Evolutionary conservation across 345 rosid species (phyloP).

Genomic region (Aegle marmelos): DNA sequence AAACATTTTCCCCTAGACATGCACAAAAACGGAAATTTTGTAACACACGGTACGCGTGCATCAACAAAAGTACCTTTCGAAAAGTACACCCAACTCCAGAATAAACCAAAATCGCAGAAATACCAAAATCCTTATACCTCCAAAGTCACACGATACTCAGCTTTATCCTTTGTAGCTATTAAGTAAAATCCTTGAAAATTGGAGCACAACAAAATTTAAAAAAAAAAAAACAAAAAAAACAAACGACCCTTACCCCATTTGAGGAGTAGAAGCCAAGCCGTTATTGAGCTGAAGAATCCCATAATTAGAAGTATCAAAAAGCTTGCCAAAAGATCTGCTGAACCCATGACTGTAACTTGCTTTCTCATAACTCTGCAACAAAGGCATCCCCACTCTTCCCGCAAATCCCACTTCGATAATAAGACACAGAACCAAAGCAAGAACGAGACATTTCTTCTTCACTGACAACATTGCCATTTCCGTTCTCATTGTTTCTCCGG

Average conservation of each 20-base stretch:
- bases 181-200: not conserved
- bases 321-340: conserved; percentile 39
- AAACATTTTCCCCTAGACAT: not conserved
- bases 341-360: conserved; percentile 27
- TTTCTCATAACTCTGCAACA: conserved; percentile 34
- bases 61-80: not conserved
- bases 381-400: conserved; percentile 42
- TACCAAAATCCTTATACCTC: not conserved
- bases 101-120: not conserved
- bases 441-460: conserved; percentile 8
- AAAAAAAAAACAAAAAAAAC: not conserved
- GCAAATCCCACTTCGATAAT: conserved; percentile 32
- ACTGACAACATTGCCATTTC: conserved; percentile 19
- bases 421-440: conserved; percentile 12
- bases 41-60: not conserved
- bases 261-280: conserved; percentile 86
- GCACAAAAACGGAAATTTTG: not conserved
- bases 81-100: not conserved
- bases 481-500: not conserved
- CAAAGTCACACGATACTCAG: not conserved
- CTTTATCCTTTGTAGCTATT: not conserved
- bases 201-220: not conserved
- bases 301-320: conserved; percentile 73
- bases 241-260: conserved; percentile 66
- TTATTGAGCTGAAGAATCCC: conserved; percentile 79